Percentiles rank a stretch among this genome's conserved stretches.
Evolutionary conservation across 371 early-diverging fungal genomes (phyloP).

Genomic region (Blastocladiella emersonii): DNA sequence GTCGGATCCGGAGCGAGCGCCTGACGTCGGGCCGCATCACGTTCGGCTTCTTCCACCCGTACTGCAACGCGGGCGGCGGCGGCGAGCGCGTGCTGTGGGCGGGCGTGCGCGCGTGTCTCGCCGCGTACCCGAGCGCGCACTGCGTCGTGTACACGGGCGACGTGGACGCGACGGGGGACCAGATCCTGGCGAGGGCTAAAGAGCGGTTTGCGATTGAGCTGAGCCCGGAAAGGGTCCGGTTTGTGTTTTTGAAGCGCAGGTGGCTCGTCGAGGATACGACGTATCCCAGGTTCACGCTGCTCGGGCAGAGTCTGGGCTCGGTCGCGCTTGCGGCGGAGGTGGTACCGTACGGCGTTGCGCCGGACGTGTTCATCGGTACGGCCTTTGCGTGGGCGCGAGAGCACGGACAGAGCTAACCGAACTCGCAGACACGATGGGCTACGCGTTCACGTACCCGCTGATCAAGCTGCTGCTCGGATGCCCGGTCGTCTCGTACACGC

Average conservation of each 20-base stretch:
- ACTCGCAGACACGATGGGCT: constrained; percentile 82
- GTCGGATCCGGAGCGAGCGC: too few species aligned
- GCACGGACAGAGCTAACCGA: not conserved
- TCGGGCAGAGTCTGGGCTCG: constrained; percentile 76
- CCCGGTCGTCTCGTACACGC: constrained; percentile 74
- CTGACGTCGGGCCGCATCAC: not conserved
- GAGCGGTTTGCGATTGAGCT: constrained; percentile 61
- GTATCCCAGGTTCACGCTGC: constrained; percentile 67
- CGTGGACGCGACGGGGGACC: constrained; percentile 27
- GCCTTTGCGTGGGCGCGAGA: too few species aligned
- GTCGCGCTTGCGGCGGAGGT: constrained; percentile 64
- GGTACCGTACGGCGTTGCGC: constrained; percentile 34
- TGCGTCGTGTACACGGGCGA: constrained; percentile 74
- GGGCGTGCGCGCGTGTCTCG: constrained; percentile 58
- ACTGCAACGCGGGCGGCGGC: constrained; percentile 84
- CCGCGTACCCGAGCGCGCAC: constrained; percentile 38
- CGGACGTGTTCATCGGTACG: constrained; percentile 72
- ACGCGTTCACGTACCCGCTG: constrained; percentile 82
- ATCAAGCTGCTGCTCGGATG: constrained; percentile 43
- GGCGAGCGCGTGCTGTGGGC: constrained; percentile 94
- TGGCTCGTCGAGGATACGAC: constrained; percentile 54
- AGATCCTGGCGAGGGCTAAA: constrained; percentile 46
- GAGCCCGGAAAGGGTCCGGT: constrained; percentile 33
- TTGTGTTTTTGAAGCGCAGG: constrained; percentile 47
- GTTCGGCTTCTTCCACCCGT: constrained; percentile 78